Evolutionary conservation across 2,329 filamentous ascomycete species (phyloP).

Genomic region (Cytospora piceae): DNA sequence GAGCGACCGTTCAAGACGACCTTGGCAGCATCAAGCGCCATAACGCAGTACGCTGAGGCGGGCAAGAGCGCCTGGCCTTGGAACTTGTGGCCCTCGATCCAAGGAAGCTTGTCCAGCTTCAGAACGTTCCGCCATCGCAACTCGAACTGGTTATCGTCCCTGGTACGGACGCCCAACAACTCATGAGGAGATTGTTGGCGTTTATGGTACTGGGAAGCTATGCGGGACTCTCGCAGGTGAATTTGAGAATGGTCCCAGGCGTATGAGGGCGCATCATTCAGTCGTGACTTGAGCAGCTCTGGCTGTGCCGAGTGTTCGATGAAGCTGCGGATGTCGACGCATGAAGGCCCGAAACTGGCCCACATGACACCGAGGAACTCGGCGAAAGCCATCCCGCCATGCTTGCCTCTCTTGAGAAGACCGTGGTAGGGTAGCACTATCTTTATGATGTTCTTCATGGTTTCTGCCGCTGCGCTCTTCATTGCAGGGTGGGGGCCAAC

Average conservation of each 20-base stretch:
- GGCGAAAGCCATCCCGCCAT: conserved; percentile 39
- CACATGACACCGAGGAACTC: conserved; percentile 42
- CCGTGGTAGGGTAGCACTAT: conserved; percentile 39
- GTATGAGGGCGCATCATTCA: conserved; percentile 46
- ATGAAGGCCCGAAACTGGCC: conserved; percentile 37
- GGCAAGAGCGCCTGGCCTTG: conserved; percentile 50
- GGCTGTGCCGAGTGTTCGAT: conserved; percentile 34
- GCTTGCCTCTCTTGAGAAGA: conserved; percentile 38
- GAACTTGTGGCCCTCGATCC: conserved; percentile 47
- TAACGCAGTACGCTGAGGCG: conserved; percentile 51
- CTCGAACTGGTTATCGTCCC: conserved; percentile 43
- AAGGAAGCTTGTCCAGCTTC: conserved; percentile 44
- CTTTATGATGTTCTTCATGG: conserved; percentile 35
- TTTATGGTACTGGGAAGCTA: conserved; percentile 45
- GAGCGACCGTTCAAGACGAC: conserved; percentile 34
- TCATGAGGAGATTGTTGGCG: conserved; percentile 42
- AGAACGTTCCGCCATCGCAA: conserved; percentile 48
- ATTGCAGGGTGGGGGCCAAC: conserved; percentile 51
- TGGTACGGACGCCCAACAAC: conserved; percentile 43
- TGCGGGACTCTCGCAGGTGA: conserved; percentile 49
- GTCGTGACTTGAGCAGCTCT: conserved; percentile 28
- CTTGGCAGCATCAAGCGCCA: conserved; percentile 50
- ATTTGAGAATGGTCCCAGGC: conserved; percentile 52
- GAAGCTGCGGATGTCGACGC: conserved; percentile 33
- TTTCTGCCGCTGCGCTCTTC: conserved; percentile 45